Evolutionary conservation across 495 filamentous ascomycete species (phyloP), one percentile per base, ranked within the genome.

Genomic region (Tuber calosporum): DNA sequence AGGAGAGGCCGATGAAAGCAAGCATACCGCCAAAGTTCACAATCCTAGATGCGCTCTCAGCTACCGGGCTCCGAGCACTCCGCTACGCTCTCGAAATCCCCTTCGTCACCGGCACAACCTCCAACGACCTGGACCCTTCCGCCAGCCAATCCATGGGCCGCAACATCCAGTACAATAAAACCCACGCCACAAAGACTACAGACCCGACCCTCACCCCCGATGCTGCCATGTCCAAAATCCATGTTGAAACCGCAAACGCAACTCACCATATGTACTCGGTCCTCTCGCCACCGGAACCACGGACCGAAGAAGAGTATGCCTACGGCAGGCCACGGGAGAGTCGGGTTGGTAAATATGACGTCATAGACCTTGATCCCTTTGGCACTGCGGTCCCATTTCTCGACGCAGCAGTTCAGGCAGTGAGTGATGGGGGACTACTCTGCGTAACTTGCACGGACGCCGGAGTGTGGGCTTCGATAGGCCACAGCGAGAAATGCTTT

Each of bases 401-500:
- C 20, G 95, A 99, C 80, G 90, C 92, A 5, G 93, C 96, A 4
- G 86, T 98, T 1, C 93, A 96, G 79, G 88, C 90, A 0, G 85
- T 97, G 17, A 88, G 96, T 73, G 87, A 90, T 72, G 93, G 92
- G 6, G 95, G 96, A 26, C 85, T 99, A 20, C 87, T 99, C 9
- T 97, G 94, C 82, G 90, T 98, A 30, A 99, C 95, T 9, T 98
- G 95, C 83, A 99, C 95, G 0, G 95, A 99, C 84, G 92, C 94
- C 8, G 92, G 89, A 19, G 91, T 98, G 20, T 98, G 92, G 87
- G 95, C 95, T 0, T 98, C 95, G 0, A 90, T 89, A 62, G 92
- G 94, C 38, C 98, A 97, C 80, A 88, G 90, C 0, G 95, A 99
- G 81, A 99, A 99, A 83, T 88, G 91, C 20, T 98, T 89, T 80